Base-by-base conservation (phyloP, 2,329 filamentous ascomycete genomes). In the Domatiomyces globalis region DNA sequence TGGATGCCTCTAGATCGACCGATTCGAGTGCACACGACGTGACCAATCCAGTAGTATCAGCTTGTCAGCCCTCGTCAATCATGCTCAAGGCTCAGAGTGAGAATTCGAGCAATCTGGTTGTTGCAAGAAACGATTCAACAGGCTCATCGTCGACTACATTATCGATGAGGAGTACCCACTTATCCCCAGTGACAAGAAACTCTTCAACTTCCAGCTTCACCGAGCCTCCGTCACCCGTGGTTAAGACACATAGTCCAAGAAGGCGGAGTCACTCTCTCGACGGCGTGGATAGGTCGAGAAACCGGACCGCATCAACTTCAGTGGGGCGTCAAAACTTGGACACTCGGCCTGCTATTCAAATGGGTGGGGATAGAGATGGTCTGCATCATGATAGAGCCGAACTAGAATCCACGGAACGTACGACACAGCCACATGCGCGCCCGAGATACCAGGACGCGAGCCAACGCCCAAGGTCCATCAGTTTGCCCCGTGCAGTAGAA, bases 141-240 rank as follows among this genome's bases (percentile, higher is more conserved):
- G 51, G 53, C 8, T 58, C 56, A 18, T 57, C 56, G n/a, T 46
- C 56, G 54, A 29, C 47, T 49, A 46, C 55, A 51, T 27, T 53
- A 51, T 47, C 45, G 15, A 50, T 48, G 20, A 51, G 53, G 19
- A 58, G 54, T 42, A 53, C 56, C 27, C 52, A 47, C 46, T 56
- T 54, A 17, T 53, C 56, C 15, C 25, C 53, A n/a, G 54, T 58
- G 46, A 58, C 56, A 9, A 51, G 54, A 42, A 48, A 58, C 46
- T 58, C 56, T 20, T 58, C 56, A 7, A 54, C 51, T 45, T 57
- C 56, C 18, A 58, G 56, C 45, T 56, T 51, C 9, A 50, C 48
- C 25, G 56, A 58, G 19, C 49, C 51, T 22, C 22, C 48, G 8
- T 48, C 53, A 12, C 47, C 51, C 10, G 9, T 48, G 20, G 49